phyloP scores from a whole-genome alignment of 2,329 filamentous ascomycete genomes.

The Aspergillus unguis region DNA sequence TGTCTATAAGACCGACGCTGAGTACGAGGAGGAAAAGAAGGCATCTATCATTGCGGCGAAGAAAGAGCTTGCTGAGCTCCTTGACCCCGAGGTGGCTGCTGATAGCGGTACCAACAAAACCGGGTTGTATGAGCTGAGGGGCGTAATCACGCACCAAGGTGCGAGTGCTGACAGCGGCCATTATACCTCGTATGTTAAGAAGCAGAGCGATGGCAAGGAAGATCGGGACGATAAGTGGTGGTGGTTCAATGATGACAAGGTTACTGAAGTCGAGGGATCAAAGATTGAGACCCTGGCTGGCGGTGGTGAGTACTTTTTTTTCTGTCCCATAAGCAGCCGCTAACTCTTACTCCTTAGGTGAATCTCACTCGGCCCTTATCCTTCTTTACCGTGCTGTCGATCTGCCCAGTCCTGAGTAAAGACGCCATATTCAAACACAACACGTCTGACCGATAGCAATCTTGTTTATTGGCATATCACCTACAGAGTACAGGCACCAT shows the following conservation, averaged over 20 bases:
- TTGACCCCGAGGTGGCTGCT: conserved; percentile 68
- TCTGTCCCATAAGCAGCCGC: not conserved
- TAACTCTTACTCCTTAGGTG: conserved; percentile 34
- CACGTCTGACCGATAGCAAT: not conserved
- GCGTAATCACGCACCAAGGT: conserved; percentile 93
- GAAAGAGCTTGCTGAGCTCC: conserved; percentile 78
- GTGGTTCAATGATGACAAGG: conserved; percentile 99
- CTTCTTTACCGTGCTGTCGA: conserved; percentile 51
- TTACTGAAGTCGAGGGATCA: conserved; percentile 83
- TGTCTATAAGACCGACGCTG: conserved; percentile 87
- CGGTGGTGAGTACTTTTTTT: conserved; percentile 59
- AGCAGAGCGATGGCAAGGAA: conserved; percentile 69
- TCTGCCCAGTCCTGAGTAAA: conserved; percentile 37
- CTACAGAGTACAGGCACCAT: not conserved
- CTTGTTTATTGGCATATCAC: not conserved
- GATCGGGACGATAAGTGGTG: conserved; percentile 94
- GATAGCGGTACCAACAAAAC: conserved; percentile 89
- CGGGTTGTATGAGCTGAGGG: conserved; percentile 89
- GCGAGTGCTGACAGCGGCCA: conserved; percentile 96
- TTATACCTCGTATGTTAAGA: conserved; percentile 98
- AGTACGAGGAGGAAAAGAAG: conserved; percentile 81
- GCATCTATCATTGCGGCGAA: conserved; percentile 74
- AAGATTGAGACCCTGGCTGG: conserved; percentile 88
- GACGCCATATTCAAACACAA: not conserved
- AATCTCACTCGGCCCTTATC: conserved; percentile 51